Evolutionary conservation across 1,284 basidiomycete species (phyloP).

Genomic region (Rhodotorula sp.): DNA sequence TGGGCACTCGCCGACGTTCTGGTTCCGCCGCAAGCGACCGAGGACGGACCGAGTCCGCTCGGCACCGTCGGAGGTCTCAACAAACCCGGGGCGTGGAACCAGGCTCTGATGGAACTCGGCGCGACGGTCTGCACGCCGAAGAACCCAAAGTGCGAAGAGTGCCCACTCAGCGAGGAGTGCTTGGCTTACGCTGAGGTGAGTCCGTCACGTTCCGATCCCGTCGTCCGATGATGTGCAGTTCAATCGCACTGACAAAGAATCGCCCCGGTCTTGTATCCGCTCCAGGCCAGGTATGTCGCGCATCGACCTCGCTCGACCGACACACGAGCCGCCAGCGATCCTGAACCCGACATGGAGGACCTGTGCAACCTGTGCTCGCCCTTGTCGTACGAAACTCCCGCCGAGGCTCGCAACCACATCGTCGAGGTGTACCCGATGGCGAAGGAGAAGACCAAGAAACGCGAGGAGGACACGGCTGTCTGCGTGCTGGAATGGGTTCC

Average conservation of each 20-base stretch:
- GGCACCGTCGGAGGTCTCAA: slow-evolving; percentile 20
- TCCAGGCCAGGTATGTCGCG: slow-evolving; percentile 28
- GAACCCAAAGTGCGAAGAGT: slow-evolving; percentile 68
- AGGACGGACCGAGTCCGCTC: not conserved
- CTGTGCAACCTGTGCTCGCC: slow-evolving; percentile 70
- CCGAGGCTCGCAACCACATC: slow-evolving; percentile 32
- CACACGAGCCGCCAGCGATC: too few relatives aligned
- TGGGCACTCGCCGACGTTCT: slow-evolving; percentile 74
- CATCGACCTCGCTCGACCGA: slow-evolving; percentile 20
- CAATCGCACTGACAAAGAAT: too few relatives aligned
- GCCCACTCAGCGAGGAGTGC: slow-evolving; percentile 70
- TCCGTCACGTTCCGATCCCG: too few relatives aligned
- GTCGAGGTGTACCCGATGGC: slow-evolving; percentile 86
- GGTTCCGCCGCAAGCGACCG: slow-evolving; percentile 52
- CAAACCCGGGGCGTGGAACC: slow-evolving; percentile 36
- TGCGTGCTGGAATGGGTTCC: slow-evolving; percentile 75
- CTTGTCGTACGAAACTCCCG: slow-evolving; percentile 50
- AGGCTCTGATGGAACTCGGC: slow-evolving; percentile 59
- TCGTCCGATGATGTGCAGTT: too few relatives aligned
- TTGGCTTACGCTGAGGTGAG: slow-evolving; percentile 59
- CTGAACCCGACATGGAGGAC: slow-evolving; percentile 65
- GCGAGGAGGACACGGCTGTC: slow-evolving; percentile 82
- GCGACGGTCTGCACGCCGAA: slow-evolving; percentile 85
- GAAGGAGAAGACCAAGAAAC: slow-evolving; percentile 73
- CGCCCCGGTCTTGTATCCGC: too few relatives aligned